Evolutionary conservation across 1,284 basidiomycete species (phyloP), one percentile per base, ranked within the genome.

Genomic region (Ustilago vetiveriae): DNA sequence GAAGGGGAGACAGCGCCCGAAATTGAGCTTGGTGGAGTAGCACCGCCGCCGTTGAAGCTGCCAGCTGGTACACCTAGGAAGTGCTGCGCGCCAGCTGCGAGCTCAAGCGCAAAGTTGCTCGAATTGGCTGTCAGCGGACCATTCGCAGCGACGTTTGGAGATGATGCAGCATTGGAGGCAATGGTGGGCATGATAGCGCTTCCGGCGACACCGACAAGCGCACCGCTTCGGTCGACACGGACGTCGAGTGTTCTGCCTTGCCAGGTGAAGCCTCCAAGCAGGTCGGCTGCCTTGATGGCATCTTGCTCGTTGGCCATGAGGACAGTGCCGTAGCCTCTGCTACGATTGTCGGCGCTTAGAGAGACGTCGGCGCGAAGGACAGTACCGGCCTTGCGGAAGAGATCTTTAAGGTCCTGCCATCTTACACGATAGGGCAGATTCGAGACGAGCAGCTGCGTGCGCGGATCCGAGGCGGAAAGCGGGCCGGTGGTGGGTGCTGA

Each of bases 361-460:
- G 82, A 80, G 23, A 83, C 83, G 26, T 83, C 82, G 14, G 82
- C 82, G 9, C 82, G 72, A 3, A 83, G 73, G 9, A 83, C 82
- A 5, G 81, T 83, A n/a, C 82, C 82, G 7, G 82, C 79, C 17
- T 82, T 82, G 38, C 82, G 76, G 62, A 83, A 82, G 46, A 83
- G 79, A 48, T 83, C 82, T 45, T 75, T 76, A 33, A 83, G 53
- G 45, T 83, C 82, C 51, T 83, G 82, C 82, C 82, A 83, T 21
- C 82, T 72, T 0, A 82, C 82, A 8, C 82, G 66, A 51, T 81
- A 83, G 4, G 82, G 82, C 37, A 83, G 60, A 45, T 83, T 83
- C 21, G 68, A 74, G 23, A 80, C 73, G 35, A 67, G 56, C 14
- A 81, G 67, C 83, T 94, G 92, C 0, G 92, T 94, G 48, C 92